Base-by-base conservation (phyloP, 192 early-diverging fungal species). In the Spinellus fusiger region DNA sequence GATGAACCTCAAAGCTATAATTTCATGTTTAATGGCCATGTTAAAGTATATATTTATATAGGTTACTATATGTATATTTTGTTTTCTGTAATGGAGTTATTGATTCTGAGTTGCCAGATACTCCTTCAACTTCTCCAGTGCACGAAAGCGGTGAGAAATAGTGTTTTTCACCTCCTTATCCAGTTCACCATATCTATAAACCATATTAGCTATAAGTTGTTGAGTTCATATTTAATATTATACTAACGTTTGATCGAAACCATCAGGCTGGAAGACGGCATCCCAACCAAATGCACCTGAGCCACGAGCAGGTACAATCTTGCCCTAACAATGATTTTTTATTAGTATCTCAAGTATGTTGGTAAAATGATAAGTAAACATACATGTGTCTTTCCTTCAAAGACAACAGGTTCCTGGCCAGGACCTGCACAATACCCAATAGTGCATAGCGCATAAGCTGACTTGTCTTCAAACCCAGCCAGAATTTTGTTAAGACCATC, bases 221-320 rank as follows among this genome's bases (percentile, higher is more conserved):
- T 4, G 7, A 28, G 22, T 46, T 35, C 12, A 23, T 20, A 18
- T 15, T 3, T 35, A 37, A 10, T 8, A 46, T 16, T 26, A 44
- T 22, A 60, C 60, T 47, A 63, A 88, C 56, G 90, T 90, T 59
- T 82, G 59, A 49, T 73, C 70, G 44, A 72, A 78, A 27, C 87
- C 89, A 54, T 87, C 82, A 13, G 96, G 96, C 77, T 91, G 71
- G 69, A 98, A 98, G 31, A 95, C 78, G 7, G 95, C 88, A 81
- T 98, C 94, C 96, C 96, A 98, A 10, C 96, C 96, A 78, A 98
- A 98, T 50, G 75, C 70, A 10, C 70, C 65, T 9, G 91, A 87
- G 0, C 96, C 96, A 35, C 92, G 81, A 9, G 93, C 78, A 49
- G 74, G 77, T 0, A 98, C 96, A 65, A 98, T 96, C 6, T 62